Conservation (phyloP, 164 flowering plant genomes). For the Chimonanthus salicifolius region DNA sequence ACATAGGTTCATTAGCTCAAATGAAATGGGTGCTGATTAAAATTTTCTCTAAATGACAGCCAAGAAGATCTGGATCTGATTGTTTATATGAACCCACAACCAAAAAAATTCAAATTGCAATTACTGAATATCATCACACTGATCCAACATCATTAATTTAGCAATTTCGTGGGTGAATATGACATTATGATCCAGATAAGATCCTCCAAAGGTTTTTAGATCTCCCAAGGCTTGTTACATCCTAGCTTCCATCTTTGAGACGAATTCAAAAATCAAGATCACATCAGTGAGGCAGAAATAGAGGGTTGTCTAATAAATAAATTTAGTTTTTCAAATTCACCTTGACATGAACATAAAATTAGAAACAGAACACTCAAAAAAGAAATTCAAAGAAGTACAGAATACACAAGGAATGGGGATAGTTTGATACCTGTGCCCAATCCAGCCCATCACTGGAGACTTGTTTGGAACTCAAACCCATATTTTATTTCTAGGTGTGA, state of each 20-base stretch:
- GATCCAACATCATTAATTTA: neutral
- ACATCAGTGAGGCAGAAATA: too few species aligned
- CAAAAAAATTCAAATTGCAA: neutral
- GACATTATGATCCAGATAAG: too few species aligned
- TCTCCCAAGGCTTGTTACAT: too few species aligned
- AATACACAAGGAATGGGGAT: neutral
- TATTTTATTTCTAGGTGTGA: constrained; percentile 7
- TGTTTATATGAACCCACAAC: neutral
- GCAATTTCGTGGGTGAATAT: too few species aligned
- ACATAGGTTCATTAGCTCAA: neutral
- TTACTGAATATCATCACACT: neutral
- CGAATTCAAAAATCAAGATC: too few species aligned
- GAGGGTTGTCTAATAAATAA: neutral
- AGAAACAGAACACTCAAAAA: neutral
- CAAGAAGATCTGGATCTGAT: neutral
- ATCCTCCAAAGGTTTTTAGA: too few species aligned
- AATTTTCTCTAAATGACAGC: neutral
- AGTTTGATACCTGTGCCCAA: constrained; percentile 24
- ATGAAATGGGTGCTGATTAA: neutral
- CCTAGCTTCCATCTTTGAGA: too few species aligned
- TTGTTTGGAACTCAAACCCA: constrained; percentile 63
- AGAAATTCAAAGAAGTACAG: neutral
- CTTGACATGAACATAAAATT: neutral
- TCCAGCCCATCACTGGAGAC: constrained; percentile 37
- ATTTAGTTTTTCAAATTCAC: neutral